Base-by-base conservation (phyloP, 257 asterid species). In the Catharanthus roseus region DNA sequence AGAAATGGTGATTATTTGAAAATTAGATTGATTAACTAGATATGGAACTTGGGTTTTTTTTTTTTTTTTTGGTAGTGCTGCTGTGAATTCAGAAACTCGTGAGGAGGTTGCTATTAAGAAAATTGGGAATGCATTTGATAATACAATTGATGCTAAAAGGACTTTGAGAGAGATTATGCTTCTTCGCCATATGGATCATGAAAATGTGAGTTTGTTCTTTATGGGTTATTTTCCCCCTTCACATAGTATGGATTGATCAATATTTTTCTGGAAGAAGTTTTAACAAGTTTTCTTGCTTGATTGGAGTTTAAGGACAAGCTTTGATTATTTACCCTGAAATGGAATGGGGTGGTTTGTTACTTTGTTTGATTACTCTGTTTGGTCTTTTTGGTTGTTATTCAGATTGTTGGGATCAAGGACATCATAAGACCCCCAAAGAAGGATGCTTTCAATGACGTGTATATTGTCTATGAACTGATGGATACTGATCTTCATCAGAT, bases 401-500 rank as follows among this genome's bases (percentile, higher is more conserved):
- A 91, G 97, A 77, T 91, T 73, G 75, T 91, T 72, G 86, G 88
- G 29, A 87, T 91, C 85, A 91, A 87, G 82, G 97, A 91, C 72
- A 85, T 91, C 68, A 89, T 91, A 67, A 82, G 82, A 73, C 96
- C 97, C 24, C 96, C 96, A 11, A 80, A 70, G 71, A 83, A 73
- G 83, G 93, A 89, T 60, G 72, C 81, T 68, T 91, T 91, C 77
- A 85, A 86, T 65, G 97, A 91, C 79, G 97, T 89, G 39, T 91
- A 89, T 81, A 84, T 89, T 65, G 90, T 91, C 53, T 91, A 83
- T 77, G 97, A 89, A 68, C 71, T 91, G 81, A 82, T 91, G 96
- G 96, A 91, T 74, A 91, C 96, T 0, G 96, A 89, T 73, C 85
- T 91, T 82, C 96, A 91, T 77, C 97, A 91, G 83, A 89, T 91